Evolutionary conservation across 345 rosid species (phyloP).

Genomic region (Rhizophora apiculata): DNA sequence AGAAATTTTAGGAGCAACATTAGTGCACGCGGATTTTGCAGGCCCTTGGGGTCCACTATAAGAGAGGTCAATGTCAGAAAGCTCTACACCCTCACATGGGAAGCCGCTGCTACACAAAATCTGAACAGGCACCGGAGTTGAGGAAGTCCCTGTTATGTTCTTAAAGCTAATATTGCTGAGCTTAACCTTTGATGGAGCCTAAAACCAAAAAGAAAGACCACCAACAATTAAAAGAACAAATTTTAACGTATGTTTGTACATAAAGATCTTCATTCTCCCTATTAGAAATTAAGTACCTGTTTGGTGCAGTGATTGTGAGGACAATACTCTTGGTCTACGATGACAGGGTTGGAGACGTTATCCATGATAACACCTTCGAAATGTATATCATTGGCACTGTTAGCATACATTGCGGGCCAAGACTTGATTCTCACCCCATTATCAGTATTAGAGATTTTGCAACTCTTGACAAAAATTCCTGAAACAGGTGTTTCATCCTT

Average conservation of each 20-base stretch:
- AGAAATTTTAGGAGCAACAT: conserved; percentile 19
- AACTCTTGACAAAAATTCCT: conserved; percentile 30
- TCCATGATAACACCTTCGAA: conserved; percentile 34
- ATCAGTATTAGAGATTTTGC: conserved; percentile 29
- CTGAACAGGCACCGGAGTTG: conserved; percentile 12
- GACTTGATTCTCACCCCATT: conserved; percentile 61
- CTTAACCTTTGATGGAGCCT: conserved; percentile 27
- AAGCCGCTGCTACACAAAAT: conserved; percentile 23
- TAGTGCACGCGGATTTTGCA: conserved; percentile 16
- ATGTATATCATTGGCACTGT: conserved; percentile 28
- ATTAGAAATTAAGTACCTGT: conserved; percentile 11
- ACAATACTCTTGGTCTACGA: conserved; percentile 47
- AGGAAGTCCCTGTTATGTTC: conserved; percentile 30
- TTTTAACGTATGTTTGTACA: background rate
- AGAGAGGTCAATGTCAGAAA: conserved; percentile 26
- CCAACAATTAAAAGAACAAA: background rate
- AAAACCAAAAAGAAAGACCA: background rate
- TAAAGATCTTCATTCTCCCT: background rate
- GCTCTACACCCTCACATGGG: conserved; percentile 25
- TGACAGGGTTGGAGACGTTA: conserved; percentile 29
- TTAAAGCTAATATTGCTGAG: conserved; percentile 16
- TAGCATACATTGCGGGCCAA: conserved; percentile 41
- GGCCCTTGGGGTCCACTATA: conserved; percentile 15
- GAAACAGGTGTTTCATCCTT: conserved; percentile 31
- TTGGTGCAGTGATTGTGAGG: conserved; percentile 26